Conservation (phyloP, 164 flowering plant genomes). For the Magnolia sinica region DNA sequence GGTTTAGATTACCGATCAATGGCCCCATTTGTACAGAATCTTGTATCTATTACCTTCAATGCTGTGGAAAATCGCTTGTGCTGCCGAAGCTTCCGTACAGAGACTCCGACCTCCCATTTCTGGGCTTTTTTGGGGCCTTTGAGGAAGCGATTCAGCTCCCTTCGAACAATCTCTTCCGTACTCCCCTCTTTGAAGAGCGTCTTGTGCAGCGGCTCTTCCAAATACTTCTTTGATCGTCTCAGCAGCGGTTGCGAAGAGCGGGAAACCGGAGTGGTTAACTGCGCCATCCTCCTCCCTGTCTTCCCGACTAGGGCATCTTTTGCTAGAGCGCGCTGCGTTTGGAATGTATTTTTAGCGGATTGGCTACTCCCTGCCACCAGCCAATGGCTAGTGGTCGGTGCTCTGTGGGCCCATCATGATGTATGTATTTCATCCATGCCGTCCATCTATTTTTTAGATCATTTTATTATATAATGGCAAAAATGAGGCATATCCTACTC, state of each 20-base stretch:
- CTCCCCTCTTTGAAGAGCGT: constrained; percentile 68
- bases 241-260: constrained; percentile 32
- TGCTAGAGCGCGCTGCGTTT: too few relatives aligned
- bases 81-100: constrained; percentile 67
- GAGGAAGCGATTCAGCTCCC: constrained; percentile 57
- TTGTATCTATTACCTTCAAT: constrained; percentile 46
- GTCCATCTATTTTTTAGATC: too few relatives aligned
- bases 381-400: too few relatives aligned
- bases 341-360: too few relatives aligned
- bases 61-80: constrained; percentile 61
- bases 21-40: too few relatives aligned
- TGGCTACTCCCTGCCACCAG: too few relatives aligned
- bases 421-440: too few relatives aligned
- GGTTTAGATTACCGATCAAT: too few relatives aligned
- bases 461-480: too few relatives aligned
- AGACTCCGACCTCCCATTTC: constrained; percentile 84
- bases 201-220: constrained; percentile 61
- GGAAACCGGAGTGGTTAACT: constrained; percentile 20
- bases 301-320: not conserved
- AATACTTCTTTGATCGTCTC: constrained; percentile 50
- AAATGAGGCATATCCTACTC: too few relatives aligned
- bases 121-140: constrained; percentile 52
- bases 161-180: constrained; percentile 51
- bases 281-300: constrained; percentile 32
- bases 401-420: too few relatives aligned